These are phyloP conservation scores for Fusarium agapanthi DNA, from an alignment of 2,329 filamentous ascomycete species.

Conservation along the genomic window DNA sequence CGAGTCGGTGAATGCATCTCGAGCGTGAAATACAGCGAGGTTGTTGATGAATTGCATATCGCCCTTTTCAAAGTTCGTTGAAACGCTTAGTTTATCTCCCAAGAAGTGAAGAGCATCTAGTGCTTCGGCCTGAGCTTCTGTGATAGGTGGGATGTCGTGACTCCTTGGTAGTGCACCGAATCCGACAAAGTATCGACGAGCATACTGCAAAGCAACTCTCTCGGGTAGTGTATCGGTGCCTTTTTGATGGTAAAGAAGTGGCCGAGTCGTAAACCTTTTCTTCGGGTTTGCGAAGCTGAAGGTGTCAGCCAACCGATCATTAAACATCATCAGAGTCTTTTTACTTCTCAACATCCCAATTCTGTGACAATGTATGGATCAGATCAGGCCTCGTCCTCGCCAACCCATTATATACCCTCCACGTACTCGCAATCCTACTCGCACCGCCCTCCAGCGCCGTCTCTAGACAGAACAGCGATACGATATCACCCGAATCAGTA, in stretches of 20 bases:
- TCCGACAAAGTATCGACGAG: slow-evolving; percentile 30
- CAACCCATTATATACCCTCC: slow-evolving; percentile 69
- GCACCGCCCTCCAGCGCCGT: slow-evolving; percentile 61
- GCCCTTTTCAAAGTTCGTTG: slow-evolving; percentile 56
- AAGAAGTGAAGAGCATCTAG: slow-evolving; percentile 59
- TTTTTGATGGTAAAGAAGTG: slow-evolving; percentile 16
- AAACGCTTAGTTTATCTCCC: slow-evolving; percentile 53
- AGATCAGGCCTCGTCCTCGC: slow-evolving; percentile 65
- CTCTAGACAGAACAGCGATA: slow-evolving; percentile 65
- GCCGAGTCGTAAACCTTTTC: slow-evolving; percentile 10
- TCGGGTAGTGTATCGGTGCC: background rate
- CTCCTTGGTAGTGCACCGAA: slow-evolving; percentile 53
- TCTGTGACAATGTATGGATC: slow-evolving; percentile 61
- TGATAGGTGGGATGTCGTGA: slow-evolving; percentile 62
- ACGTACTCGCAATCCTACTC: slow-evolving; percentile 64
- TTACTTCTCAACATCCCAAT: slow-evolving; percentile 56
- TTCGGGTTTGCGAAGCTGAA: slow-evolving; percentile 11
- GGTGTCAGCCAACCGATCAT: background rate
- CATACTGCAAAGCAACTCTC: slow-evolving; percentile 16
- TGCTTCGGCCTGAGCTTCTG: slow-evolving; percentile 60
- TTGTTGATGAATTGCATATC: slow-evolving; percentile 66
- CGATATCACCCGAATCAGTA: slow-evolving; percentile 66
- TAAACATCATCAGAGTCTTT: background rate
- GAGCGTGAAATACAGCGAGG: slow-evolving; percentile 60
- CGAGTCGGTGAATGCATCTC: slow-evolving; percentile 53